Base-by-base conservation (phyloP, 2,329 filamentous ascomycete species). In the Cladophialophora immunda region DNA sequence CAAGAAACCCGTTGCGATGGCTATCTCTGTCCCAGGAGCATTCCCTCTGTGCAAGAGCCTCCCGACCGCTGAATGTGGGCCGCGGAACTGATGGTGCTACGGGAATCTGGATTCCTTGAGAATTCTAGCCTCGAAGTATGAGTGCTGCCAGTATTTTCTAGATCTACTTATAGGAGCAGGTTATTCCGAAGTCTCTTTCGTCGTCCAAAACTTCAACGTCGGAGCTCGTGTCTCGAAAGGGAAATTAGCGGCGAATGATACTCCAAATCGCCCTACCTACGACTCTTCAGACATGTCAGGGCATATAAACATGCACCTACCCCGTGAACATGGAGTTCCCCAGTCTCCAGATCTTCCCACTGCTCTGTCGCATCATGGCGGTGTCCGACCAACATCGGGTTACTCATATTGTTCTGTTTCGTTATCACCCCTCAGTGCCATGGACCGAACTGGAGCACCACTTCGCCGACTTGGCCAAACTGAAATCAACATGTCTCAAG, bases 401-500 rank as follows among this genome's bases (percentile, higher is more conserved):
- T 25, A 62, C 64, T 17, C 64, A 66, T 34, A 66, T 66, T 32
- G 64, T 66, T 13, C 64, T 66, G 13, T 66, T 66, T 32, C 30
- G 52, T 15, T 66, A 66, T 36, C 47, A 34, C 30, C 30, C 57
- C 15, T 41, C 30, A 6, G 30, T 66, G 2, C 9, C 64, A 4
- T 66, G 64, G 64, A 62, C 64, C 11, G 57, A 52, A 11, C 52
- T 66, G 32, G 64, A 66, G 29, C 45, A 45, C 22, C 64, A 66
- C 50, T 62, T 66, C 47, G 54, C 32, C 9, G 29, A 41, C 22
- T 61, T 90, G 81, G 76, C 89, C 17, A 81, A 78, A 0, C 78
- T 92, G 1, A 81, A 83, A 68, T 78, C 87, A 3, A 81, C 81
- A 17, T 92, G 89, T 75, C 53, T 90, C 3, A 84, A 89, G 67